Conservation (phyloP, 495 filamentous ascomycete species). For the Glonium stellatum region DNA sequence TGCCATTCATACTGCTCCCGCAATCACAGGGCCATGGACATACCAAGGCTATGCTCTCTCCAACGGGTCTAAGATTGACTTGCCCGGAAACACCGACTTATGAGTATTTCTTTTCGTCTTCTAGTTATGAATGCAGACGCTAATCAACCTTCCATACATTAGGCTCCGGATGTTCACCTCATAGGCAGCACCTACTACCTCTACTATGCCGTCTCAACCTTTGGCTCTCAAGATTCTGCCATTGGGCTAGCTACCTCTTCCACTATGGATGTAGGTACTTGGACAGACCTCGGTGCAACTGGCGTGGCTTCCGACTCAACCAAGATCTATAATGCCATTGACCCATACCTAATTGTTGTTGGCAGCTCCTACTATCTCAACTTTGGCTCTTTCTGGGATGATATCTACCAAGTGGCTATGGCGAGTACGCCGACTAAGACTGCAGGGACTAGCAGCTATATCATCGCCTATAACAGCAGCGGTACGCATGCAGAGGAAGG, state of each 20-base stretch:
- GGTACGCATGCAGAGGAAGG: conserved; percentile 54
- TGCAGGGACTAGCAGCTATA: conserved; percentile 32
- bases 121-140: neutral
- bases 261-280: conserved; percentile 53
- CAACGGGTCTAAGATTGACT: conserved; percentile 48
- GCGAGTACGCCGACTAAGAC: conserved; percentile 38
- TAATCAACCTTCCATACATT: conserved; percentile 2
- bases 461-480: conserved; percentile 51
- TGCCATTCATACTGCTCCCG: conserved; percentile 49
- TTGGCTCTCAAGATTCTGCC: conserved; percentile 56
- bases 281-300: conserved; percentile 50
- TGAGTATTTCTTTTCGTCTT: conserved; percentile 45
- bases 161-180: conserved; percentile 62
- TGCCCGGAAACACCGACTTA: conserved; percentile 48
- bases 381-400: conserved; percentile 66
- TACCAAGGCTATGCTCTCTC: conserved; percentile 52
- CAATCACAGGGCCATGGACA: conserved; percentile 59
- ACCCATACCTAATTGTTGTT: conserved; percentile 52
- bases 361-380: conserved; percentile 48
- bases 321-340: conserved; percentile 62
- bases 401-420: conserved; percentile 57
- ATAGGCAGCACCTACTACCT: conserved; percentile 56
- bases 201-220: conserved; percentile 62
- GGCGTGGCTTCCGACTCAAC: conserved; percentile 42
- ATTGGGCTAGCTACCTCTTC: conserved; percentile 64